Conservation (phyloP, 176 grass and related monocot species). For the Triticum monococcum region DNA sequence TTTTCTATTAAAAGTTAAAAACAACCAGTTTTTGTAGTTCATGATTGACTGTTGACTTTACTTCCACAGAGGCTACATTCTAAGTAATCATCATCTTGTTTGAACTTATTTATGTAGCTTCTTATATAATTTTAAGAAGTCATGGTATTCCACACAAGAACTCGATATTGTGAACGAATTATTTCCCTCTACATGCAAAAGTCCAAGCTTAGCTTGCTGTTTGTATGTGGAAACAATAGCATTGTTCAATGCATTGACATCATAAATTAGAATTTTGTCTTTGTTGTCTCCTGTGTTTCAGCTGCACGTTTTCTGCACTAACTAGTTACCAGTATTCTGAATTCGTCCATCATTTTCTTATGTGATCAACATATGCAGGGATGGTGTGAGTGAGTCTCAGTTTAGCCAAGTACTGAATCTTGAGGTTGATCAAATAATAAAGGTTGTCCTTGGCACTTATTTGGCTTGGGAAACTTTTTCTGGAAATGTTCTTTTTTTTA, state of each 20-base stretch:
- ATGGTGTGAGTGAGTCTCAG: constrained; percentile 92
- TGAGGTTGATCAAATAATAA: constrained; percentile 92
- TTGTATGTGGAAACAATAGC: neutral
- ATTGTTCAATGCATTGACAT: neutral
- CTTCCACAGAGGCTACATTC: neutral
- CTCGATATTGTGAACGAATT: neutral
- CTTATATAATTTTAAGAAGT: neutral
- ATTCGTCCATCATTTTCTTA: neutral
- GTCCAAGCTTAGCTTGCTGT: neutral
- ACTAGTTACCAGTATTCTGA: neutral
- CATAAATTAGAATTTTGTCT: neutral
- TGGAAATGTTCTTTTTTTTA: neutral
- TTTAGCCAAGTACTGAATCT: constrained; percentile 87
- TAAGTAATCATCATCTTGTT: neutral
- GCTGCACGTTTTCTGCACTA: neutral
- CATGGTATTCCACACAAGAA: neutral
- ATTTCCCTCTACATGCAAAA: neutral
- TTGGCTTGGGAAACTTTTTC: neutral
- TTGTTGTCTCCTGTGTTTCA: neutral
- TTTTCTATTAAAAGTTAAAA: neutral
- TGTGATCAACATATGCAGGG: constrained; percentile 41
- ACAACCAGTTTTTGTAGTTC: neutral
- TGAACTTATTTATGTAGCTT: neutral
- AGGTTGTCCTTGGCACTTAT: constrained; percentile 40
- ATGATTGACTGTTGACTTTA: neutral